Base-by-base conservation (phyloP, 2,329 filamentous ascomycete species). In the Aspergillus ustus region DNA sequence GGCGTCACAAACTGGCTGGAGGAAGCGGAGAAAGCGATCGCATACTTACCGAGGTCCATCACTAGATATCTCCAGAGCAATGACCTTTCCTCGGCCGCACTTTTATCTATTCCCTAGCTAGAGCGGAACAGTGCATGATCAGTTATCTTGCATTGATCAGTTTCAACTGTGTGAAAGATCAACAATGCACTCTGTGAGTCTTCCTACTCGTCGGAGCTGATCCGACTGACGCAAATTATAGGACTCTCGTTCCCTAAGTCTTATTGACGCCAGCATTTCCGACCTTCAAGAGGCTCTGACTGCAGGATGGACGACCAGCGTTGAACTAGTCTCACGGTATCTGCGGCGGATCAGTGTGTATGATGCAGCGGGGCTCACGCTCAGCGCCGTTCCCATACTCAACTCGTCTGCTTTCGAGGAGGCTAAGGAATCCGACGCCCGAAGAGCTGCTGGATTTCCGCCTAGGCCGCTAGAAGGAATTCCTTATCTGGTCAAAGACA, bases 401-500 rank as follows among this genome's bases (percentile, higher is more conserved):
- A 85, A 84, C 62, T 69, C 73, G 2, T 66, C 73, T 20, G 78
- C 80, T 4, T 80, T 84, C 57, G 74, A 80, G 11, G 82, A 83
- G 67, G 82, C 83, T 9, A 69, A 72, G 4, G 79, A 77, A 4
- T 83, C 83, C 2, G 83, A 85, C 71, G 73, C 75, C 1, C 72
- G 79, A 11, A 75, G 82, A 45, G 76, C 76, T 17, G 67, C 72
- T 9, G 79, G 78, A 2, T 61, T 73, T 6, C 55, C 73, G 11
- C 62, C 65, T 3, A 72, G 80, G 2, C 75, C 74, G 0, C 73
- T 87, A 0, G 84, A 88, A 64, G 84, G 85, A 1, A 85, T 88
- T 7, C 84, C 85, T 0, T 87, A 80, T 61, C 85, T 84, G 0
- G 75, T 86, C 66, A 87, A 88, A 69, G 85, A 88, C 67, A 83